Conservation (phyloP, 352 stramenopile genomes). For the Globisporangium radiosum region DNA sequence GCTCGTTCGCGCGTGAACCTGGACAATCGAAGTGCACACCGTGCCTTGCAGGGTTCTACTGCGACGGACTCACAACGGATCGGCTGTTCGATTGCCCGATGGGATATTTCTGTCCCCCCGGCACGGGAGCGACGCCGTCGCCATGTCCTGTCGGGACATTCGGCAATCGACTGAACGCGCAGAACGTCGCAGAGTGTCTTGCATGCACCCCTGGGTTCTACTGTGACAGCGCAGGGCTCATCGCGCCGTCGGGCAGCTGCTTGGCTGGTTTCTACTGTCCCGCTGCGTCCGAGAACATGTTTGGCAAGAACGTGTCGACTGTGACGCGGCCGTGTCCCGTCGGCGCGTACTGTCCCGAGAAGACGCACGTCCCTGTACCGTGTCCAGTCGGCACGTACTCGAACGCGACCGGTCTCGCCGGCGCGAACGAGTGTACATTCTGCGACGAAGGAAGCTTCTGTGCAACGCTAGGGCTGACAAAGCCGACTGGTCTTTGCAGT, state of each 20-base stretch:
- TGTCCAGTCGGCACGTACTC: slow-evolving; percentile 65
- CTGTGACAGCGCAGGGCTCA: slow-evolving; percentile 23
- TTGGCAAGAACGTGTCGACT: slow-evolving; percentile 28
- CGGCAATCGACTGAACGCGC: slow-evolving; percentile 25
- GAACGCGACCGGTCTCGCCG: slow-evolving; percentile 34
- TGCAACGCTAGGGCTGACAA: slow-evolving; percentile 19
- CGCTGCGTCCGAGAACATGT: slow-evolving; percentile 27
- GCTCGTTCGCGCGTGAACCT: slow-evolving; percentile 25
- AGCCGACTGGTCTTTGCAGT: slow-evolving; percentile 30
- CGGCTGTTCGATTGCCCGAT: slow-evolving; percentile 34
- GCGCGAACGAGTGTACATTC: slow-evolving; percentile 37
- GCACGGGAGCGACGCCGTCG: slow-evolving; percentile 26
- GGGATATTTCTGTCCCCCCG: slow-evolving; percentile 41
- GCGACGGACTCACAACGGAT: slow-evolving; percentile 40
- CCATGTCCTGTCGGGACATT: slow-evolving; percentile 76
- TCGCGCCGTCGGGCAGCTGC: slow-evolving; percentile 31
- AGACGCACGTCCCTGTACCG: slow-evolving; percentile 48
- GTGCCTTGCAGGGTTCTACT: slow-evolving; percentile 66
- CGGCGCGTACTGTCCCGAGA: slow-evolving; percentile 72
- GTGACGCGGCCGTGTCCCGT: slow-evolving; percentile 45
- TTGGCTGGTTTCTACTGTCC: slow-evolving; percentile 52
- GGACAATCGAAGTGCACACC: slow-evolving; percentile 24
- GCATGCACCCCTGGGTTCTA: slow-evolving; percentile 35
- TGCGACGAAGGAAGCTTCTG: slow-evolving; percentile 58
- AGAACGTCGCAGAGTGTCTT: slow-evolving; percentile 32